These are phyloP conservation scores for Saccharum officinarum DNA, from an alignment of 176 grass and related monocot species.

Conservation along the genomic window DNA sequence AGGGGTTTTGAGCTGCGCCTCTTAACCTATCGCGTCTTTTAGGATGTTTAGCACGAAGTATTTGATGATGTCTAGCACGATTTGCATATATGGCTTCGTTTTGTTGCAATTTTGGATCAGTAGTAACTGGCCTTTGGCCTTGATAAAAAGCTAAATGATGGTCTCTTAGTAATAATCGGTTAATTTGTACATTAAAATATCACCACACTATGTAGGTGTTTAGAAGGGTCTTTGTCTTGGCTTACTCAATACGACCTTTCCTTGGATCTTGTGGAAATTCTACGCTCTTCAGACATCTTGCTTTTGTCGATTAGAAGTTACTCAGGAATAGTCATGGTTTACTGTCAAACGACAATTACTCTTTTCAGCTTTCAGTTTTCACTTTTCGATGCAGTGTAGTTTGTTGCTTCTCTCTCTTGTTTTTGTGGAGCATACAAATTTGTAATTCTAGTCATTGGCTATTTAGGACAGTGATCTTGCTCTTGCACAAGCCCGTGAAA, in stretches of 20 bases:
- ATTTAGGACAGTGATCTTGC: constrained; percentile 96
- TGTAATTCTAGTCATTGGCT: constrained; percentile 42
- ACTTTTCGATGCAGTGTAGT: not conserved
- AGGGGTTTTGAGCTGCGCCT: not conserved
- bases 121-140: no score
- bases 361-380: not conserved
- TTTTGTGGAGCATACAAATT: not conserved
- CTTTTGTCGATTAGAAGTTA: not conserved
- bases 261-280: not conserved
- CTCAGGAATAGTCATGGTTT: not conserved
- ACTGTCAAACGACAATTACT: not conserved
- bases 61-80: no score
- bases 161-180: not conserved
- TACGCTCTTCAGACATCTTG: not conserved
- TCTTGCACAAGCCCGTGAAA: constrained; percentile 86
- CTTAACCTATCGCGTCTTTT: no score
- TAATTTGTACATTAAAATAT: constrained; percentile 5
- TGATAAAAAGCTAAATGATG: no score
- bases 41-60: no score
- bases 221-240: not conserved
- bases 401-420: not conserved
- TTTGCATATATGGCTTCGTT: no score
- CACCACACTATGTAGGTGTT: not conserved
- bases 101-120: no score
- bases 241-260: not conserved